These are phyloP conservation scores for Coprinopsis strossmayeri DNA, from an alignment of 768 basidiomycete genomes.

Conservation along the genomic window DNA sequence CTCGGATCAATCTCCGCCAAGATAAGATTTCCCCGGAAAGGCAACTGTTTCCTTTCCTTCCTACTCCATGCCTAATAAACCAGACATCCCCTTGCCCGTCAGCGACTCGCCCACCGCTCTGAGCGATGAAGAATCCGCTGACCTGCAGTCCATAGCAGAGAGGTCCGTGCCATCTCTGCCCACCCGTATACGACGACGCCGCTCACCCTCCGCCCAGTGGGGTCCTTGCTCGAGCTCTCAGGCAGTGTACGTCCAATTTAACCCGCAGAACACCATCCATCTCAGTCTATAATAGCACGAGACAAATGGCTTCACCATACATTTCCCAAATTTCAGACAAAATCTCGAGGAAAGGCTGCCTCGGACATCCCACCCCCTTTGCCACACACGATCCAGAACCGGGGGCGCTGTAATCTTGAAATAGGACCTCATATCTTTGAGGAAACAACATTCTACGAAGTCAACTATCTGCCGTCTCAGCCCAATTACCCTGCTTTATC, in stretches of 20 bases:
- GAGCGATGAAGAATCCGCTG: slow-evolving; percentile 27
- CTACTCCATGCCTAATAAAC: slow-evolving; percentile 7
- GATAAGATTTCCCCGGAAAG: slow-evolving; percentile 3
- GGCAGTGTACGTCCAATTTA: slow-evolving; percentile 1
- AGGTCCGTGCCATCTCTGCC: slow-evolving; percentile 34
- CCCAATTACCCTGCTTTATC: slow-evolving; percentile 13
- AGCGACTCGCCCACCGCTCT: neutral
- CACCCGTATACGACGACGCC: slow-evolving; percentile 1
- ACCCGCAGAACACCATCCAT: neutral
- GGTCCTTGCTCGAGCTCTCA: slow-evolving; percentile 1
- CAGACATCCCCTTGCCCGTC: neutral
- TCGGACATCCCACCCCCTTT: slow-evolving; percentile 46
- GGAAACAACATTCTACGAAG: slow-evolving; percentile 67
- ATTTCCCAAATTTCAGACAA: slow-evolving; percentile 70
- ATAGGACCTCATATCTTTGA: slow-evolving; percentile 72
- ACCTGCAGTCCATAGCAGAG: slow-evolving; percentile 43
- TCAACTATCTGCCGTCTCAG: slow-evolving; percentile 44
- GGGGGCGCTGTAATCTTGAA: slow-evolving; percentile 63
- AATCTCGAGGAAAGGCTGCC: slow-evolving; percentile 52
- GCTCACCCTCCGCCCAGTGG: neutral
- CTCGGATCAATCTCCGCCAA: slow-evolving; percentile 8
- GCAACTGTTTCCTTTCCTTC: neutral
- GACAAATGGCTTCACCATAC: slow-evolving; percentile 62
- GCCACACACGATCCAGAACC: slow-evolving; percentile 52
- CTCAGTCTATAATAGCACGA: slow-evolving; percentile 39